Conservation (phyloP, 371 early-diverging fungal genomes). For the Batrachochytrium dendrobatidis region DNA sequence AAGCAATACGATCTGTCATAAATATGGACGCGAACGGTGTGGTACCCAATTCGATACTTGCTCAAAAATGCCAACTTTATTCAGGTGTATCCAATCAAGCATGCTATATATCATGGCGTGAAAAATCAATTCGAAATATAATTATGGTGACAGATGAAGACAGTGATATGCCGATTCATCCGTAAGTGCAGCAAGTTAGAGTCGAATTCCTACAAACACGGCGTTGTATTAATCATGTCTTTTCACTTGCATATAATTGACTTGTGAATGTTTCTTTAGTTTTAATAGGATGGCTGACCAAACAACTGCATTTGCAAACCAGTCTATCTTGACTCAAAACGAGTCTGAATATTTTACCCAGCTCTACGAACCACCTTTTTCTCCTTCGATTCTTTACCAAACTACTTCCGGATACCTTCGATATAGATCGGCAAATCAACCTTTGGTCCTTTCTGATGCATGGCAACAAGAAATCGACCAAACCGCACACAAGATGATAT, state of each 20-base stretch:
- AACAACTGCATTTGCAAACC: neutral
- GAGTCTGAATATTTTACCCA: neutral
- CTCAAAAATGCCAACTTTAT: neutral
- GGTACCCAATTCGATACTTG: neutral
- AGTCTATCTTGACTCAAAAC: neutral
- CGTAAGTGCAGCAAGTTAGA: no score
- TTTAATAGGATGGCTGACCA: neutral
- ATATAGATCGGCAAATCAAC: neutral
- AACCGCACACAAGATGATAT: neutral
- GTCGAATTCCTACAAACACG: neutral
- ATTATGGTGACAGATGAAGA: neutral
- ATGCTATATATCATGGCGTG: neutral
- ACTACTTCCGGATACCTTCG: neutral
- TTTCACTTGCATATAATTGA: neutral
- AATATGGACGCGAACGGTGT: neutral
- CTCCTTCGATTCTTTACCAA: neutral
- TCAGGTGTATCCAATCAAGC: neutral
- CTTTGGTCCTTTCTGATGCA: neutral
- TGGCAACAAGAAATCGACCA: neutral
- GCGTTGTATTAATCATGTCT: neutral
- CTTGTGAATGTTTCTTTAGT: neutral
- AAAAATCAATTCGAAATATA: neutral
- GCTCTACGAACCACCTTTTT: neutral
- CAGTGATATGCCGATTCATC: neutral
- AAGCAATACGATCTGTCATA: neutral